A percentile compares a stretch with the other conserved stretches of the same genome.
phyloP scores from a whole-genome alignment of 2,329 filamentous ascomycete genomes.

The Didymella sp. region DNA sequence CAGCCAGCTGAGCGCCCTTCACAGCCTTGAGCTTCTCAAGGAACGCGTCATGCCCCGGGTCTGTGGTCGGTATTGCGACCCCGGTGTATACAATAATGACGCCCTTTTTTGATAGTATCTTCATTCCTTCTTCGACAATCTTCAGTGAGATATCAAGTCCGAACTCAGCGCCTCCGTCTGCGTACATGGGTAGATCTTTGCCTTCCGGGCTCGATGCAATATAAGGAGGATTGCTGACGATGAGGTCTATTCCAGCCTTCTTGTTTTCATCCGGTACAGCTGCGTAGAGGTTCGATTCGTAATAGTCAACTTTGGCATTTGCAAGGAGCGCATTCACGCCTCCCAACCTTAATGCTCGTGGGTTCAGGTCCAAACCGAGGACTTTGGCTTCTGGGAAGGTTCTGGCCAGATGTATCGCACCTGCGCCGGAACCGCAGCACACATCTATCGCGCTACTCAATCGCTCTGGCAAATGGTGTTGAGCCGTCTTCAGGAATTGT shows the following conservation, averaged over 20 bases:
- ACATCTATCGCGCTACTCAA: constrained; percentile 30
- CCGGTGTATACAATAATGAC: constrained; percentile 34
- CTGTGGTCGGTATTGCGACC: constrained; percentile 27
- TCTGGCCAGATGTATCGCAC: constrained; percentile 34
- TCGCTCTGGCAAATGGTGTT: constrained; percentile 16
- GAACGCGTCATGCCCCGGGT: constrained; percentile 29
- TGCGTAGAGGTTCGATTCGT: constrained; percentile 32
- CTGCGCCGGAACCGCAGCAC: constrained; percentile 34
- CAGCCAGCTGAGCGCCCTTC: constrained; percentile 19
- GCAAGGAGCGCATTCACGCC: constrained; percentile 28
- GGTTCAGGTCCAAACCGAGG: constrained; percentile 32
- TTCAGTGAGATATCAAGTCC: constrained; percentile 31
- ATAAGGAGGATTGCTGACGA: constrained; percentile 37
- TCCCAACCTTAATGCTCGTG: constrained; percentile 27
- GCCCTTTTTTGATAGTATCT: constrained; percentile 23
- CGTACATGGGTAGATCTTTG: constrained; percentile 33
- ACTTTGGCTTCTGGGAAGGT: constrained; percentile 27
- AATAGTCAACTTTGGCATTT: constrained; percentile 20
- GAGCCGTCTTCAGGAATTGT: constrained; percentile 24
- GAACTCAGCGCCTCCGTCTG: constrained; percentile 34
- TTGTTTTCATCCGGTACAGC: constrained; percentile 19
- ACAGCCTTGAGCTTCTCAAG: constrained; percentile 26
- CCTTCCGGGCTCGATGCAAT: constrained; percentile 32
- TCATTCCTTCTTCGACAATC: constrained; percentile 31
- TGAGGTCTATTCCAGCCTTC: constrained; percentile 25